Base-by-base conservation (phyloP, 371 early-diverging fungal species). In the Syncephalastrum racemosum region DNA sequence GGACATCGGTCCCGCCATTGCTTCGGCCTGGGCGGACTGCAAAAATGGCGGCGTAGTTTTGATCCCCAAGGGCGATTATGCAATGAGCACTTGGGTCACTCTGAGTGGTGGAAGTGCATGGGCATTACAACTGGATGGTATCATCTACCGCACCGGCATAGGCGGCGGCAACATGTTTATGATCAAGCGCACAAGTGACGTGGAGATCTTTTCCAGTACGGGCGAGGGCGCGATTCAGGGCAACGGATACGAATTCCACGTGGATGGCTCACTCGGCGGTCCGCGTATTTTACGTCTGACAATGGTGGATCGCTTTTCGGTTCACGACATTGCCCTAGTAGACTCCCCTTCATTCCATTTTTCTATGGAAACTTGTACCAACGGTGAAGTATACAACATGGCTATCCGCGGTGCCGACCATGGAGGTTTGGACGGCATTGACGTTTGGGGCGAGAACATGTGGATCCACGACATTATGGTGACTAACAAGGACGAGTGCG, bases 401-500 rank as follows among this genome's bases (percentile, higher is more conserved):
- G 51, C 51, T 40, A 51, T 51, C 13, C 40, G 51, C 5, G 51
- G 51, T 1, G 51, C 18, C 24, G 51, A 51, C 23, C 36, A 39
- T 19, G 51, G 51, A 20, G 51, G 51, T 13, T 40, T 51, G 40
- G 51, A 51, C 27, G 51, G 40, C 41, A 51, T 51, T 18, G 51
- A 51, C n/a, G 51, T 51, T 18, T 51, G 51, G 51, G 31, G 51
- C 6, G 51, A 51, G 3, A 51, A 51, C 24, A 51, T 51, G 14
- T 51, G 51, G 51, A 51, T 51, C 27, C 51, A 51, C 40, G 51
- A 51, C 40, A 39, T 51, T 0, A 51, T 51, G 40, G 51, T 39
- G 4, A 51, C 51, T 19, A 51, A 51, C 27, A 51, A 51, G 40
- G 51, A 51, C 24, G 51, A 51, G n/a, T 40, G 51, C 27, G 20